phyloP scores from a whole-genome alignment of 208 protist genomes.

The Trichomonas vaginalis region DNA sequence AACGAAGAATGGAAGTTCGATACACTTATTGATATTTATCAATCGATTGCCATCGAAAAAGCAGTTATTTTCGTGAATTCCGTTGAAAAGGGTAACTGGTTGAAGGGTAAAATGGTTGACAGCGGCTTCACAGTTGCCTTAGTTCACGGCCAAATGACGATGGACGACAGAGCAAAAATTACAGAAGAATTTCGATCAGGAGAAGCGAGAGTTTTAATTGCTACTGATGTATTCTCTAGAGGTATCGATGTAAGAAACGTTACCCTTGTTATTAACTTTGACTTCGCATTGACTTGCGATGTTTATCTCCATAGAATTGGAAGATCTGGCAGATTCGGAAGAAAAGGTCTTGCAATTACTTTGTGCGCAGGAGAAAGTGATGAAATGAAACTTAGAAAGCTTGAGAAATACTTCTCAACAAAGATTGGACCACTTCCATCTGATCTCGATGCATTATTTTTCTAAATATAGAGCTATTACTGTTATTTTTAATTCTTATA shows the following conservation, averaged over 20 bases:
- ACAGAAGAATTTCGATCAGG: constrained; percentile 77
- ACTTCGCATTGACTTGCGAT: constrained; percentile 69
- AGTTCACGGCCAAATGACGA: constrained; percentile 66
- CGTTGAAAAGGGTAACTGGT: constrained; percentile 69
- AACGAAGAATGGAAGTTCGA: constrained; percentile 89
- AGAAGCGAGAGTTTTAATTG: constrained; percentile 78
- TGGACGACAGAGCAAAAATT: constrained; percentile 77
- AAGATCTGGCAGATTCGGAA: constrained; percentile 66
- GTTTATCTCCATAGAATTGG: constrained; percentile 52
- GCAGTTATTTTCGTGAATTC: constrained; percentile 90
- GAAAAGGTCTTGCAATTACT: constrained; percentile 86
- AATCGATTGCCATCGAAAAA: constrained; percentile 58
- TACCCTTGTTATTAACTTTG: constrained; percentile 88
- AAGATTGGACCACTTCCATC: neutral
- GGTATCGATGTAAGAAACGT: constrained; percentile 77
- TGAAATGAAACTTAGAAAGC: neutral
- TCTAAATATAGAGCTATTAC: neutral
- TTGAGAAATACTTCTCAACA: neutral
- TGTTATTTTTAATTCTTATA: neutral
- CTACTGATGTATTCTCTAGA: constrained; percentile 51
- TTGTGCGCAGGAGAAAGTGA: constrained; percentile 71
- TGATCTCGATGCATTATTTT: constrained; percentile 13
- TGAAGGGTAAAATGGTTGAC: constrained; percentile 69
- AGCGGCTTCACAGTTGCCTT: constrained; percentile 56
- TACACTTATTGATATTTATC: constrained; percentile 71